Evolutionary conservation across 1,284 basidiomycete species (phyloP).

Genomic region (Athelia psychrophila): DNA sequence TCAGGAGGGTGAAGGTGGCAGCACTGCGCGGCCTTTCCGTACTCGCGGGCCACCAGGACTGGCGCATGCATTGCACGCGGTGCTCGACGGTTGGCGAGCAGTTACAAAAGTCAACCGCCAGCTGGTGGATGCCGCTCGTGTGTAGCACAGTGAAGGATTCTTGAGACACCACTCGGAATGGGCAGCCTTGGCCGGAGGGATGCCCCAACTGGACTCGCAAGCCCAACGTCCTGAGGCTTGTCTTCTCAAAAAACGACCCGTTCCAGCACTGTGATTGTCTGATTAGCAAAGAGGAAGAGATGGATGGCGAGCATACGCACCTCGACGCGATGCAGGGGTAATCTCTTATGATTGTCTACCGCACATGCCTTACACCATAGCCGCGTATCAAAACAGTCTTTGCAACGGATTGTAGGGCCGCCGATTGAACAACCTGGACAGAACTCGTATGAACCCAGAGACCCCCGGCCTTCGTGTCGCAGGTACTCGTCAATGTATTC

Average conservation of each 20-base stretch:
- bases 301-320: not conserved
- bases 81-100: not conserved
- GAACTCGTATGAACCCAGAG: not conserved
- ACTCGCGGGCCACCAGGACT: not conserved
- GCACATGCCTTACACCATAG: not conserved
- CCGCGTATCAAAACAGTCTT: not conserved
- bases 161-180: not conserved
- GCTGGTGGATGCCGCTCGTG: conserved; percentile 1
- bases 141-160: conserved; percentile 2
- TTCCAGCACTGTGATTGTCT: not conserved
- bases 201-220: not conserved
- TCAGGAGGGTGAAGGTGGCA: not conserved
- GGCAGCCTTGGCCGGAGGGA: not conserved
- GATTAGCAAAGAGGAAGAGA: not conserved
- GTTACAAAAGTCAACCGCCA: conserved; percentile 2
- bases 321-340: not conserved
- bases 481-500: not conserved
- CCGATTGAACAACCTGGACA: not conserved
- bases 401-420: not conserved
- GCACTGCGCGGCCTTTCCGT: not conserved
- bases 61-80: conserved; percentile 8
- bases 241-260: not conserved
- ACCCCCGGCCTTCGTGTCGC: not conserved
- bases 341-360: not conserved
- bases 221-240: not conserved